A percentile compares a stretch with the other conserved stretches of the same genome.
These are phyloP conservation scores for Lichtheimia ornata DNA, from an alignment of 371 early-diverging fungal species.

Conservation along the genomic window DNA sequence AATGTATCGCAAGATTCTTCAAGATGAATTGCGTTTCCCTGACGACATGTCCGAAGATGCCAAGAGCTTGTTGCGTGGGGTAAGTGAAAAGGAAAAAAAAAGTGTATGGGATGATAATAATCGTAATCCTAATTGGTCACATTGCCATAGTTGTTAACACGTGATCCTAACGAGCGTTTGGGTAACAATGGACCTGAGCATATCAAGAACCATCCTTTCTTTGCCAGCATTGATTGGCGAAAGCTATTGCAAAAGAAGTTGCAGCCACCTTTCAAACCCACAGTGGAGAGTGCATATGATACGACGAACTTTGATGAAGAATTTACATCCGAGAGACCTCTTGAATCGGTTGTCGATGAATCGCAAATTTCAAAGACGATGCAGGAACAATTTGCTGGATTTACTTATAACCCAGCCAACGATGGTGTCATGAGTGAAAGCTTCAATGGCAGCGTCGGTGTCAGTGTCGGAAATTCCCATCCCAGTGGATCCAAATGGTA, in stretches of 20 bases:
- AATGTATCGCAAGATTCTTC: constrained; percentile 93
- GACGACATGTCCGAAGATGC: constrained; percentile 81
- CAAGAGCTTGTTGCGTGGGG: constrained; percentile 71
- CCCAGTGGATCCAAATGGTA: constrained; percentile 26
- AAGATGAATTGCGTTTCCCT: constrained; percentile 83
- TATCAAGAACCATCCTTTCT: constrained; percentile 92
- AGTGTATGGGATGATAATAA: background rate
- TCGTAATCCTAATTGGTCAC: too few species aligned
- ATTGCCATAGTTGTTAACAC: constrained; percentile 62
- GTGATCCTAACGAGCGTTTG: constrained; percentile 84
- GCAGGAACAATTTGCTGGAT: constrained; percentile 96
- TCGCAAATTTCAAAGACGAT: constrained; percentile 84
- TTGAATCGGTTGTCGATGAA: constrained; percentile 83
- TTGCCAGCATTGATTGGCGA: constrained; percentile 91
- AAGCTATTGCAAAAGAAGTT: constrained; percentile 82
- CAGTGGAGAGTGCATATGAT: constrained; percentile 77
- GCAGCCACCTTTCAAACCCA: constrained; percentile 94
- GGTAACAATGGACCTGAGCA: constrained; percentile 86
- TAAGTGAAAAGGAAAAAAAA: constrained; percentile 32
- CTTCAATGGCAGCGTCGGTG: constrained; percentile 27
- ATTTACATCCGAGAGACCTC: constrained; percentile 81
- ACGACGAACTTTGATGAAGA: constrained; percentile 86
- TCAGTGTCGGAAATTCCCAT: constrained; percentile 18
- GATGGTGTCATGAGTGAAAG: constrained; percentile 47
- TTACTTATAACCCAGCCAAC: constrained; percentile 55